phyloP scores from a whole-genome alignment of 768 basidiomycete genomes.

The Lactarius pseudohatsudake region DNA sequence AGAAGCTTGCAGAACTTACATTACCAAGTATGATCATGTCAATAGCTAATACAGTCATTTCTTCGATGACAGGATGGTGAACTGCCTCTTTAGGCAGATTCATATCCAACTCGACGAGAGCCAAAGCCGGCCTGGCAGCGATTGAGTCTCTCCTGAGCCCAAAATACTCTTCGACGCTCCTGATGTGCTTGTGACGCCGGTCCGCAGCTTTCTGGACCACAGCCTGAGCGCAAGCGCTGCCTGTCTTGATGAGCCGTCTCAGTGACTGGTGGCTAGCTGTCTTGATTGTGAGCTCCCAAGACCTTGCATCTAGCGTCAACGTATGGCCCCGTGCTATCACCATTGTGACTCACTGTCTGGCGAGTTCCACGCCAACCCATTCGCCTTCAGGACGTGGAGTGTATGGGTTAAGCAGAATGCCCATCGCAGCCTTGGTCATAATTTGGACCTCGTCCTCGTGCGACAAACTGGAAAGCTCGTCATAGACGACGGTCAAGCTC shows the following conservation, averaged over 20 bases:
- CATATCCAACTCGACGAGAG: constrained; percentile 6
- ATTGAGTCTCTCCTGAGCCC: not conserved
- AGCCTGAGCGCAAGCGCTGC: not conserved
- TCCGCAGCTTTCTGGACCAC: not conserved
- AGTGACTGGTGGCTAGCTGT: constrained; percentile 10
- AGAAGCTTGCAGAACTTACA: not conserved
- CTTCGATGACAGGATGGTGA: constrained; percentile 6
- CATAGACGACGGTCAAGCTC: constrained; percentile 21
- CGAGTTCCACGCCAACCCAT: constrained; percentile 20
- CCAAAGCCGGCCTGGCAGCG: not conserved
- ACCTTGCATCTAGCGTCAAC: constrained; percentile 1
- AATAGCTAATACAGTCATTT: not conserved
- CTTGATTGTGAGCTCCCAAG: constrained; percentile 19
- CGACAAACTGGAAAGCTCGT: constrained; percentile 23
- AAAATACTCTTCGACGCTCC: constrained; percentile 9
- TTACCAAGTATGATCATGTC: constrained; percentile 10
- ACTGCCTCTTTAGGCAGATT: constrained; percentile 3
- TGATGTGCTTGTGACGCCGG: not conserved
- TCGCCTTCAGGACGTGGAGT: constrained; percentile 21
- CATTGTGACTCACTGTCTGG: constrained; percentile 18
- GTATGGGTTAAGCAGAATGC: constrained; percentile 24
- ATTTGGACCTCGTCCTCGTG: not conserved
- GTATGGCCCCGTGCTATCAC: not conserved
- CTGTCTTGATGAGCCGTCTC: constrained; percentile 11
- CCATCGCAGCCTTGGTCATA: constrained; percentile 17